These are phyloP conservation scores for Mercurialis annua DNA, from an alignment of 345 rosid species.

Conservation along the genomic window DNA sequence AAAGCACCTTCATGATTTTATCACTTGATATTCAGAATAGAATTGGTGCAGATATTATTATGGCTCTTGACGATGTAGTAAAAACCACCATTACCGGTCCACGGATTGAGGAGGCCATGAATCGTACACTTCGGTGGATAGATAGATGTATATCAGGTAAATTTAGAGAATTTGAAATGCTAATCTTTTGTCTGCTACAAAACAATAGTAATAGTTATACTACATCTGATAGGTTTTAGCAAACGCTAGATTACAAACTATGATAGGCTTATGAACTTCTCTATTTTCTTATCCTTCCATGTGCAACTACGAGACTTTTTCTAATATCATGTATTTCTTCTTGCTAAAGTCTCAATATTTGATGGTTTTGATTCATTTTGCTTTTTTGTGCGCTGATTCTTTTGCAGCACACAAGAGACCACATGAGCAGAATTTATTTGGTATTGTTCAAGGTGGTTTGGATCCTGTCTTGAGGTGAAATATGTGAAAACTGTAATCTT, in stretches of 20 bases:
- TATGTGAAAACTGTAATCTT: constrained; percentile 1
- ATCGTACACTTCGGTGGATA: constrained; percentile 83
- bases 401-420: constrained; percentile 68
- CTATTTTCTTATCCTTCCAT: background rate
- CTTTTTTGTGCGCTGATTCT: constrained; percentile 11
- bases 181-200: background rate
- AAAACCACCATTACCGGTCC: constrained; percentile 79
- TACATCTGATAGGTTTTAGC: constrained; percentile 3
- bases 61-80: constrained; percentile 91
- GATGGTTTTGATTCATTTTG: constrained; percentile 14
- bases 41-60: constrained; percentile 84
- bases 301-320: background rate
- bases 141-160: constrained; percentile 74
- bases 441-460: constrained; percentile 77
- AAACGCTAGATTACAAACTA: background rate
- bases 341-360: background rate
- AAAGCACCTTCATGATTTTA: background rate
- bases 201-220: background rate
- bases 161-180: constrained; percentile 4
- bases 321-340: background rate
- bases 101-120: constrained; percentile 79
- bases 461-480: constrained; percentile 68
- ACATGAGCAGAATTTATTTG: constrained; percentile 71
- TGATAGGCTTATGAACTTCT: background rate
- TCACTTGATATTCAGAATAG: constrained; percentile 47